Evolutionary conservation across 148 eudicot genomes (phyloP).

Genomic region (Mesembryanthemum crystallinum): DNA sequence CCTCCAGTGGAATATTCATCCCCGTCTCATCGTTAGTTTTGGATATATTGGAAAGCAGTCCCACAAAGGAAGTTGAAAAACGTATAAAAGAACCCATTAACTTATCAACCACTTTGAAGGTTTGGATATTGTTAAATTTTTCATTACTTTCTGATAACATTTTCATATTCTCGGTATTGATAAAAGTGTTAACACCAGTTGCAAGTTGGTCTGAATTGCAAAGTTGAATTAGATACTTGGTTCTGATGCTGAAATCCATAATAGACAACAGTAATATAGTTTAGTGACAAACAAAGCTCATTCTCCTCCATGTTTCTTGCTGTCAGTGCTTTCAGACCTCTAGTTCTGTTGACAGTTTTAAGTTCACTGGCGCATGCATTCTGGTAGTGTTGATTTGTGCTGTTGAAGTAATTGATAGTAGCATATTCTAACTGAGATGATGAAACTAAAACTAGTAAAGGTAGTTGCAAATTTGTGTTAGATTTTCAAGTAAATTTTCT

Average conservation of each 20-base stretch:
- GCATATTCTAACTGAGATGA: neutral
- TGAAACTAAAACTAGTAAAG: neutral
- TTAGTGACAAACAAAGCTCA: neutral
- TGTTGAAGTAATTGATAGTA: neutral
- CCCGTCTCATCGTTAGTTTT: slow-evolving; percentile 66
- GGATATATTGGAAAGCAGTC: slow-evolving; percentile 69
- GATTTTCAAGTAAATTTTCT: neutral
- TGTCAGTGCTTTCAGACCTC: neutral
- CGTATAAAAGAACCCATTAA: slow-evolving; percentile 35
- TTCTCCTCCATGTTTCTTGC: neutral
- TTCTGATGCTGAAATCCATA: neutral
- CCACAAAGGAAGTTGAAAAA: slow-evolving; percentile 58
- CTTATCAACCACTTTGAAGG: slow-evolving; percentile 64
- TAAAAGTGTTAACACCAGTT: too few relatives aligned
- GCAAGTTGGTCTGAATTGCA: neutral
- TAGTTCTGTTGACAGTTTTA: too few relatives aligned
- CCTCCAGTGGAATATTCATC: slow-evolving; percentile 66
- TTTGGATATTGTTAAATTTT: slow-evolving; percentile 24
- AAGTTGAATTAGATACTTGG: too few relatives aligned
- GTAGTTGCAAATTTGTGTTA: neutral
- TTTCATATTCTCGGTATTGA: neutral
- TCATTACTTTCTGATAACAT: neutral
- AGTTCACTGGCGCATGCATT: neutral
- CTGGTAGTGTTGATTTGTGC: neutral
- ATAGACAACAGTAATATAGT: neutral